phyloP scores from a whole-genome alignment of 2,329 filamentous ascomycete genomes.

The Raffaelea arxii region DNA sequence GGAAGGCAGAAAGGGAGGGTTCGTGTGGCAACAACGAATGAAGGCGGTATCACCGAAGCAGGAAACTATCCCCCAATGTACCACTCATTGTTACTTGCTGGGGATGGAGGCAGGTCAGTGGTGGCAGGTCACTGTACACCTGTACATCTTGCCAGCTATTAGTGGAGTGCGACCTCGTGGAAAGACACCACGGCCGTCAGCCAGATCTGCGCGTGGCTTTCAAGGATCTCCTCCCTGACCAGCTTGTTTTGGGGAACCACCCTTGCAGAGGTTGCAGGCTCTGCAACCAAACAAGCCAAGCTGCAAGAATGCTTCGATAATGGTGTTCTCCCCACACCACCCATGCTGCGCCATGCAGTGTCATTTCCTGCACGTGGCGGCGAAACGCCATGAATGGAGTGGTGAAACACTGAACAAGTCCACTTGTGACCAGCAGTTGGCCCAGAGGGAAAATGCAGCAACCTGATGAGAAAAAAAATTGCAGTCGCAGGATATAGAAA shows the following conservation, averaged over 20 bases:
- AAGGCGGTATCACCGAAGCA: too few species aligned
- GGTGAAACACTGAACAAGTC: too few species aligned
- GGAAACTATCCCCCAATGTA: too few species aligned
- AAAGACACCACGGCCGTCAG: constrained; percentile 16
- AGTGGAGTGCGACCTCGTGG: constrained; percentile 11
- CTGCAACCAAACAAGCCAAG: constrained; percentile 1
- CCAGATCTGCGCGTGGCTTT: constrained; percentile 29
- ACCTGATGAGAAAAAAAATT: too few species aligned
- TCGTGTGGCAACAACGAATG: too few species aligned
- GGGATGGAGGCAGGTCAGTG: not conserved
- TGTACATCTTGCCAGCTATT: not conserved
- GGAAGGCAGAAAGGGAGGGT: too few species aligned
- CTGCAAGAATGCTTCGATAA: not conserved
- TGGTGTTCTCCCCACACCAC: not conserved
- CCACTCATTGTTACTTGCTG: too few species aligned
- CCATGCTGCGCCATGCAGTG: not conserved
- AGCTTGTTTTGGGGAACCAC: constrained; percentile 18
- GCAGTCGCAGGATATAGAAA: too few species aligned
- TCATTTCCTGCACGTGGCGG: not conserved
- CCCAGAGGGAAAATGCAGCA: too few species aligned
- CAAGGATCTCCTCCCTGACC: constrained; percentile 23
- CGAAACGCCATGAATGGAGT: too few species aligned
- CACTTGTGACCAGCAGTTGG: too few species aligned
- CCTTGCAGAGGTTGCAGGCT: constrained; percentile 17
- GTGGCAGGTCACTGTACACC: not conserved